Conservation (phyloP, 768 basidiomycete genomes). For the Pisolithus marmoratus region DNA sequence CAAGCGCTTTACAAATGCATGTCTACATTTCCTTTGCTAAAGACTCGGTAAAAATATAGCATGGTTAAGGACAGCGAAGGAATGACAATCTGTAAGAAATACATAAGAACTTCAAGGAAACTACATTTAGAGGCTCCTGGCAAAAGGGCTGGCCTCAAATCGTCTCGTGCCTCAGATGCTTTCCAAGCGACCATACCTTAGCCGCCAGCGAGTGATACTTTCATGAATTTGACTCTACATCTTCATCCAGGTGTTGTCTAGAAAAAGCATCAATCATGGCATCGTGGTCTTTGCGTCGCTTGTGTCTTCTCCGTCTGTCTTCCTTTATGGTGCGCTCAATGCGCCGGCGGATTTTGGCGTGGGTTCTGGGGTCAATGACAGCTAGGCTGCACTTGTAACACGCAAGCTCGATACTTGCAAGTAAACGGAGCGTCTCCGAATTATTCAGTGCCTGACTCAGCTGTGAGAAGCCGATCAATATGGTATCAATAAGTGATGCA, state of each 20-base stretch:
- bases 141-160: too few species aligned
- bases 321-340: constrained; percentile 82
- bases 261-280: constrained; percentile 78
- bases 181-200: constrained; percentile 3
- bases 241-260: constrained; percentile 36
- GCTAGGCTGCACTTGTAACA: constrained; percentile 73
- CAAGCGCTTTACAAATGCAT: not conserved
- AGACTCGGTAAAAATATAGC: not conserved
- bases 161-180: not conserved
- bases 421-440: constrained; percentile 73
- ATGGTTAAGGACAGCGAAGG: constrained; percentile 10
- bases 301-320: constrained; percentile 75
- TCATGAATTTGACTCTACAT: constrained; percentile 22
- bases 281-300: constrained; percentile 78
- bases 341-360: constrained; percentile 59
- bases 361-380: constrained; percentile 59
- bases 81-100: constrained; percentile 18
- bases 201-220: not conserved
- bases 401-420: constrained; percentile 81
- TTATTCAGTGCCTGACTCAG: constrained; percentile 66
- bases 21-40: not conserved
- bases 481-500: constrained; percentile 4
- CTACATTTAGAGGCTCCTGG: not conserved
- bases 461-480: constrained; percentile 1
- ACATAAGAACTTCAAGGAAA: constrained; percentile 8